Evolutionary conservation across 306 rosid species (phyloP), one percentile per base, ranked within the genome.

Genomic region (Gleditsia sinensis): DNA sequence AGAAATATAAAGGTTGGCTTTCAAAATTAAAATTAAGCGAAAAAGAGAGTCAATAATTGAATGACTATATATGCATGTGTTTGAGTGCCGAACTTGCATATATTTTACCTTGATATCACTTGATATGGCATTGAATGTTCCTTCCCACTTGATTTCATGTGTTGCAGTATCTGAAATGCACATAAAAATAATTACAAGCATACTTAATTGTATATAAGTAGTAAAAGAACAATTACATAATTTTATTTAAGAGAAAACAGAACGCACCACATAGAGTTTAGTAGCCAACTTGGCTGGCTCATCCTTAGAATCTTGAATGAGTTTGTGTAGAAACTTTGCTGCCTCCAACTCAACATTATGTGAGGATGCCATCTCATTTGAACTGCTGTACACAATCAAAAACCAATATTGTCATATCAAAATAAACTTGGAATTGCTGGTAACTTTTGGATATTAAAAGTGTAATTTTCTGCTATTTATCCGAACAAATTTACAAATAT

Each of bases 341-440:
- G 99, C 99, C 87, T 95, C 99, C 88, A 95, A 80, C 86, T 95
- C 98, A n/a, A 95, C 98, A 85, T 92, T 90, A 20, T 90, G 89
- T 19, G 97, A 71, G 56, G 98, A 74, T 5, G 93, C 90, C 97
- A 95, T 95, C 87, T 84, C 83, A 78, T 73, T 76, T 33, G 46
- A 80, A 43, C 96, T 84, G 79, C 75, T 67, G 71, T n/a, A 55
- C 67, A 83, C 78, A 65, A 68, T 67, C 46, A 78, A 37, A 48
- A 55, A 32, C 6, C 16, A 56, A 67, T 34, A 54, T 45, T 20
- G 23, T 17, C 59, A 70, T 30, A 24, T 32, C 76, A 77, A 37
- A 20, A 50, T 61, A 58, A 64, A 59, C 51, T 24, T 43, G 33
- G 33, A 39, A 17, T 33, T 23, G 51, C 59, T 19, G 30, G 34